Evolutionary conservation across 228 moss, liverwort and hornwort species (phyloP).

Genomic region (Sphagnum fallax): DNA sequence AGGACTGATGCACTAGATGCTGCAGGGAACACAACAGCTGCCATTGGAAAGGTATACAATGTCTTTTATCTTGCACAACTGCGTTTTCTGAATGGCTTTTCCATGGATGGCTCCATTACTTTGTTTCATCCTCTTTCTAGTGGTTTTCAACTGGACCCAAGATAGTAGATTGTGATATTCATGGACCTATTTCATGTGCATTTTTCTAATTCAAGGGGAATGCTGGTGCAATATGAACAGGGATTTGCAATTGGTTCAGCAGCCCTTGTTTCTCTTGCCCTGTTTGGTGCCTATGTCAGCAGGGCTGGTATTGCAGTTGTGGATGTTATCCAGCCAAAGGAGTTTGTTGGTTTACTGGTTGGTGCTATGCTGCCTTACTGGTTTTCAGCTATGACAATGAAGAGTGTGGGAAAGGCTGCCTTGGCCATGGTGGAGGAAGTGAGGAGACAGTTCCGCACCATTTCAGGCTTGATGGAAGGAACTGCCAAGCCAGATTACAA

Average conservation of each 20-base stretch:
- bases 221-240: slow-evolving; percentile 9
- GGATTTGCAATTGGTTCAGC: slow-evolving; percentile 95
- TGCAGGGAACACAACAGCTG: slow-evolving; percentile 92
- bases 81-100: too few relatives aligned
- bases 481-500: slow-evolving; percentile 87
- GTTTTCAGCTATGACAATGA: slow-evolving; percentile 94
- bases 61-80: too few relatives aligned
- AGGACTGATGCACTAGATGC: slow-evolving; percentile 85
- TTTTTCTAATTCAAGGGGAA: too few relatives aligned
- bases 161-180: too few relatives aligned
- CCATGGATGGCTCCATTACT: too few relatives aligned
- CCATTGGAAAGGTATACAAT: slow-evolving; percentile 62
- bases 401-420: slow-evolving; percentile 90
- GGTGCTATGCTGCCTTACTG: slow-evolving; percentile 91
- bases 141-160: too few relatives aligned
- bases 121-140: too few relatives aligned
- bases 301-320: slow-evolving; percentile 75
- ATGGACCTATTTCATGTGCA: too few relatives aligned
- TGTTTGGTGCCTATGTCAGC: slow-evolving; percentile 85
- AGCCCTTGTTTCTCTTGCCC: slow-evolving; percentile 71
- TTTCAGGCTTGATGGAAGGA: slow-evolving; percentile 67
- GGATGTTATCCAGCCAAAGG: slow-evolving; percentile 83
- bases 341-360: slow-evolving; percentile 70
- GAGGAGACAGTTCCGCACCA: slow-evolving; percentile 65
- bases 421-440: slow-evolving; percentile 98